These are phyloP conservation scores for Sarocladium kiliense DNA, from an alignment of 2,329 filamentous ascomycete genomes.

Conservation along the genomic window DNA sequence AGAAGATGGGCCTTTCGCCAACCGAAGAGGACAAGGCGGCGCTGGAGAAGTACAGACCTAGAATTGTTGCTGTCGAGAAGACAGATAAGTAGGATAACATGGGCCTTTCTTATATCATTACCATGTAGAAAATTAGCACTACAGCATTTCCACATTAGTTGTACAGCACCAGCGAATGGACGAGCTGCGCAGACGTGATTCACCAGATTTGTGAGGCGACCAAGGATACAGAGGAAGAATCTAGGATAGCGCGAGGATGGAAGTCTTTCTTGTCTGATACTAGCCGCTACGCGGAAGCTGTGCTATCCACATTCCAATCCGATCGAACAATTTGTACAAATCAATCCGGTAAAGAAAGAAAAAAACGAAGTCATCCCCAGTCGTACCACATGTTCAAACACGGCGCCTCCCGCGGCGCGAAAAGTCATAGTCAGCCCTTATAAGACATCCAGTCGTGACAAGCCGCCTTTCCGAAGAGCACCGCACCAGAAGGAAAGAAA, in stretches of 20 bases:
- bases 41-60: conserved; percentile 57
- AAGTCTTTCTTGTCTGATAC: background rate
- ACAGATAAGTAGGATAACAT: conserved; percentile 3
- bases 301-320: background rate
- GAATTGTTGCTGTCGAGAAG: conserved; percentile 54
- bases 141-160: too few relatives aligned
- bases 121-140: too few relatives aligned
- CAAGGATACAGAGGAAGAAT: background rate
- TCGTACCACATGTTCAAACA: conserved; percentile 8
- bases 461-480: conserved; percentile 11
- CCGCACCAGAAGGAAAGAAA: conserved; percentile 21
- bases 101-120: too few relatives aligned
- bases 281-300: background rate
- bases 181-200: too few relatives aligned
- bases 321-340: conserved; percentile 5
- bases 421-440: conserved; percentile 8
- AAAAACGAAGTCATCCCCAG: conserved; percentile 9
- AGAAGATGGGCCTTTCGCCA: conserved; percentile 66
- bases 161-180: too few relatives aligned
- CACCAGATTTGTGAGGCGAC: too few relatives aligned
- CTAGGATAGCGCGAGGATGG: background rate
- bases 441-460: conserved; percentile 8
- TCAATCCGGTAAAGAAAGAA: conserved; percentile 7
- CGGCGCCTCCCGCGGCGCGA: conserved; percentile 7
- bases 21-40: conserved; percentile 68